Conservation (phyloP, 352 stramenopile species). For the Phytophthora europaea region DNA sequence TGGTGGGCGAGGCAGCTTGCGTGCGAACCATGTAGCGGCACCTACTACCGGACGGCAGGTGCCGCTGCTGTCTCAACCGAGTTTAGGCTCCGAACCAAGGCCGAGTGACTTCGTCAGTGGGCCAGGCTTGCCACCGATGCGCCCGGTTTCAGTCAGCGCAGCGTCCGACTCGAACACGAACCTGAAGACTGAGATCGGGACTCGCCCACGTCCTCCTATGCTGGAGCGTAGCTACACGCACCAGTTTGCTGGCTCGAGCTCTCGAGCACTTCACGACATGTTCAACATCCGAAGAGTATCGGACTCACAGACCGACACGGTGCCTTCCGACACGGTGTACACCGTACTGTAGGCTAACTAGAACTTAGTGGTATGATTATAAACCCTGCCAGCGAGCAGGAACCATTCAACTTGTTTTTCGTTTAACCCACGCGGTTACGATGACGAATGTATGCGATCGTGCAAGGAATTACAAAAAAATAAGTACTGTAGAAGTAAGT, state of each 20-base stretch:
- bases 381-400: background rate
- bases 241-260: conserved; percentile 37
- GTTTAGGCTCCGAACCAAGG: conserved; percentile 32
- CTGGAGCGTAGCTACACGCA: conserved; percentile 30
- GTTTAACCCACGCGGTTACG: too few species aligned
- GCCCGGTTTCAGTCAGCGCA: background rate
- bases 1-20: conserved; percentile 1
- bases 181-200: conserved; percentile 9
- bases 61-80: conserved; percentile 25
- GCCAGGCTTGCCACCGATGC: conserved; percentile 14
- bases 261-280: conserved; percentile 36
- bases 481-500: too few species aligned
- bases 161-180: conserved; percentile 11
- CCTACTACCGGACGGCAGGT: conserved; percentile 17
- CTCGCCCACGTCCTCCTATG: conserved; percentile 8
- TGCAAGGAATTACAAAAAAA: too few species aligned
- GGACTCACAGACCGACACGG: conserved; percentile 23
- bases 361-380: background rate
- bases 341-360: conserved; percentile 23
- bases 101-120: conserved; percentile 33
- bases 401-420: too few species aligned
- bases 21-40: background rate
- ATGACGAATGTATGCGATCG: too few species aligned
- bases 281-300: conserved; percentile 33
- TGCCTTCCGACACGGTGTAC: conserved; percentile 20